Percentiles rank a stretch among this genome's conserved stretches.
Conservation (phyloP, 306 rosid genomes). For the Inga oerstediana region DNA sequence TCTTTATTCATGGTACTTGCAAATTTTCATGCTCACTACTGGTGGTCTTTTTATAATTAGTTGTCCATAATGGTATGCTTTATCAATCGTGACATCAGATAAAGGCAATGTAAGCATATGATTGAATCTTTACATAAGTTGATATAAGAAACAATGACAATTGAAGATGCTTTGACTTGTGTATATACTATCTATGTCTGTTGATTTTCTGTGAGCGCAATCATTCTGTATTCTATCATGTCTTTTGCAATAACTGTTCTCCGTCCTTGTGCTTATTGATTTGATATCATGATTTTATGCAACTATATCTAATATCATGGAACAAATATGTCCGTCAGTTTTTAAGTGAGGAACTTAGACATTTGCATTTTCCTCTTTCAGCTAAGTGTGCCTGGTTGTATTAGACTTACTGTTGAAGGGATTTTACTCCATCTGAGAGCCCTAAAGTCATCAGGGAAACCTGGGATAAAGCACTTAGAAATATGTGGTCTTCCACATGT, state of each 20-base stretch:
- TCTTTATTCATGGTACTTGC: background rate
- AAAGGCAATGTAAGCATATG: background rate
- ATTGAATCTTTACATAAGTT: background rate
- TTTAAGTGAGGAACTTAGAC: background rate
- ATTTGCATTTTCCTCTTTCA: conserved; percentile 29
- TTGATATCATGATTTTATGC: conserved; percentile 15
- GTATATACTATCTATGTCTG: background rate
- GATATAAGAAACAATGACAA: conserved; percentile 1
- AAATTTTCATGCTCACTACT: background rate
- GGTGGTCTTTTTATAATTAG: background rate
- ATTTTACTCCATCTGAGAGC: conserved; percentile 47
- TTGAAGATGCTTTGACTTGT: conserved; percentile 19
- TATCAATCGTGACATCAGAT: background rate
- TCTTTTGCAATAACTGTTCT: background rate
- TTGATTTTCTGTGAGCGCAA: background rate
- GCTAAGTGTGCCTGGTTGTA: conserved; percentile 58
- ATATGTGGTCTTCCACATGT: conserved; percentile 44
- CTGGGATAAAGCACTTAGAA: conserved; percentile 52
- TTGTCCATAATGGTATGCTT: background rate
- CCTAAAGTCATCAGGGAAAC: conserved; percentile 48
- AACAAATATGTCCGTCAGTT: background rate
- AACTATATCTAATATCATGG: background rate
- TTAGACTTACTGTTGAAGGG: conserved; percentile 42
- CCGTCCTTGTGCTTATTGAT: conserved; percentile 3
- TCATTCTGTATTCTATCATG: background rate